Base-by-base conservation (phyloP, 805 yeast species). In the Suhomyces vadensis region DNA sequence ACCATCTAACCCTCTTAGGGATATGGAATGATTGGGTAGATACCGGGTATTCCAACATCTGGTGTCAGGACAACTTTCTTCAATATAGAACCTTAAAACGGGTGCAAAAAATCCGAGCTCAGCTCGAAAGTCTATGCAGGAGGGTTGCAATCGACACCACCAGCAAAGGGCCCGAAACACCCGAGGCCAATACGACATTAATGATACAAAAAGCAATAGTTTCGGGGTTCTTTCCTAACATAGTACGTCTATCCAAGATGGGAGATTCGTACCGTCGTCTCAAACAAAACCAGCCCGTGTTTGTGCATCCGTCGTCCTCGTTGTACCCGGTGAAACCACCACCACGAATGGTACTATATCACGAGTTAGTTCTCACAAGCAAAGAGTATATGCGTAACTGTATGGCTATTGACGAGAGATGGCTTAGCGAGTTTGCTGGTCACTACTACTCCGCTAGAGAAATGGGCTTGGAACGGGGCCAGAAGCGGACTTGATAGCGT, bases 341-440 rank as follows among this genome's bases (percentile, higher is more conserved):
- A 0, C 84, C 91, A 3, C 84, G 79, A 50, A 69, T 79, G 42
- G 71, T 94, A 5, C 69, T 92, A 11, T 94, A 88, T 60, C 89
- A 90, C 56, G 95, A 92, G 48, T 68, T 92, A 54, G 85, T 92
- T 39, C 64, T 86, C 38, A 92, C 99, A 0, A 78, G 89, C 20
- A 87, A 84, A 60, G 97, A 91, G 66, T 92, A 82, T 63, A 87
- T 94, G 89, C 75, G 91, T 46, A 84, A 84, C 52, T 82, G 90
- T 56, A 78, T 87, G 63, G 79, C 89, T 0, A 71, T 86, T 3
- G 81, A 83, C 31, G 91, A 85, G 23, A 69, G 69, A 38, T 87
- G 95, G 94, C 63, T 91, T 11, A 61, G 61, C 1, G 91, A 86
- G 51, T 77, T 81, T 49, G 96, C 95, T 0, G 86, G 90, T 1